Evolutionary conservation across 2,329 filamentous ascomycete genomes (phyloP).

Genomic region (Microdochium paspali): DNA sequence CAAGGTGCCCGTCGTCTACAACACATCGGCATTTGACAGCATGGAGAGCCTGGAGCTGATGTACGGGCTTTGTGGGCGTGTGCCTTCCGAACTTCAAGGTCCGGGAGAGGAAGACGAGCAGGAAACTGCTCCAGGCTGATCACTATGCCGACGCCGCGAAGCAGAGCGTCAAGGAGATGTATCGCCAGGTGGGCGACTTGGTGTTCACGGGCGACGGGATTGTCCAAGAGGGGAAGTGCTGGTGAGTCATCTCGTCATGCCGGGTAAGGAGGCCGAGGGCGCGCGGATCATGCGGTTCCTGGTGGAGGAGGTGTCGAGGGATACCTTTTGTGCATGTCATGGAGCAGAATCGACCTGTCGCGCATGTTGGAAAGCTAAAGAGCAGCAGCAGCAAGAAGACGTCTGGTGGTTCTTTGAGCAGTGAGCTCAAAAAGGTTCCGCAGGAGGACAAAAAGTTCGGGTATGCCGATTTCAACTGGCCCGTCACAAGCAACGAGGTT

Average conservation of each 20-base stretch:
- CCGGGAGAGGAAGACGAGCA: slow-evolving; percentile 58
- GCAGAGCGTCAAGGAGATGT: slow-evolving; percentile 74
- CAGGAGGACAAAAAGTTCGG: slow-evolving; percentile 36
- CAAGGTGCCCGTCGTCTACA: slow-evolving; percentile 69
- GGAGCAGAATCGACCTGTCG: slow-evolving; percentile 79
- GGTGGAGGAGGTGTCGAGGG: slow-evolving; percentile 60
- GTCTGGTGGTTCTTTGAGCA: background rate
- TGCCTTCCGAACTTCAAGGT: slow-evolving; percentile 88
- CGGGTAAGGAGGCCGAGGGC: slow-evolving; percentile 65
- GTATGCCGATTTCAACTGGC: slow-evolving; percentile 73
- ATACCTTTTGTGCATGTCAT: slow-evolving; percentile 79
- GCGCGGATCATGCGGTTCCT: slow-evolving; percentile 68
- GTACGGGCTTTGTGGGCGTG: slow-evolving; percentile 73
- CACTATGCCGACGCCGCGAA: slow-evolving; percentile 63
- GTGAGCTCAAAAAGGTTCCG: background rate
- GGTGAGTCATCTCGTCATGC: slow-evolving; percentile 78
- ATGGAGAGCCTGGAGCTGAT: slow-evolving; percentile 61
- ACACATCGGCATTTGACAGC: slow-evolving; percentile 75
- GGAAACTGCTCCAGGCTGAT: slow-evolving; percentile 66
- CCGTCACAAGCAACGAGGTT: slow-evolving; percentile 55
- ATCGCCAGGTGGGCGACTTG: slow-evolving; percentile 71
- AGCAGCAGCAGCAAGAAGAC: slow-evolving; percentile 18
- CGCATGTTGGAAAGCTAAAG: slow-evolving; percentile 67
- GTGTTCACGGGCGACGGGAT: slow-evolving; percentile 76
- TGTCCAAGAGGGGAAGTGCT: slow-evolving; percentile 68